phyloP scores from a whole-genome alignment of 2,329 filamentous ascomycete genomes.

The Verticillium tricorpus region DNA sequence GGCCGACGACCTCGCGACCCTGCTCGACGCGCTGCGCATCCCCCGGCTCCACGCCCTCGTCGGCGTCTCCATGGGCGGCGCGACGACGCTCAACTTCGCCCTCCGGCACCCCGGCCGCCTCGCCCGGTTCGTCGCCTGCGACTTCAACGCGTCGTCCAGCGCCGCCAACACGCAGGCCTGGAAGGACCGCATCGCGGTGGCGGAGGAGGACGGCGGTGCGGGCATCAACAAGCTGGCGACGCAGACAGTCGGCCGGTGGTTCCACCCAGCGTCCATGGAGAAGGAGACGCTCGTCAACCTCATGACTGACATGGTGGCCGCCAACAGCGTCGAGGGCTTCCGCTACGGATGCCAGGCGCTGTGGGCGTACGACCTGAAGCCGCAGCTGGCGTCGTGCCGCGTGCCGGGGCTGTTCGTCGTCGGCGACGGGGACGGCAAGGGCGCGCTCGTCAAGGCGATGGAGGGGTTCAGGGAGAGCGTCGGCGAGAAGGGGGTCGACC shows the following conservation, averaged over 20 bases:
- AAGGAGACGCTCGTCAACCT: slow-evolving; percentile 43
- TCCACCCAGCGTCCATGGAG: slow-evolving; percentile 52
- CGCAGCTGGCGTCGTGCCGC: slow-evolving; percentile 45
- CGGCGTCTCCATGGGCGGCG: slow-evolving; percentile 78
- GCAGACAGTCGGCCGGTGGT: slow-evolving; percentile 73
- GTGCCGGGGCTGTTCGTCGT: slow-evolving; percentile 66
- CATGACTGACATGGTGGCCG: slow-evolving; percentile 65
- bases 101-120: slow-evolving; percentile 60
- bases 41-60: slow-evolving; percentile 61
- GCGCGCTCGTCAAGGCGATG: slow-evolving; percentile 74
- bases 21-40: slow-evolving; percentile 68
- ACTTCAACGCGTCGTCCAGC: slow-evolving; percentile 72
- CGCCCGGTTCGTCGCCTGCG: slow-evolving; percentile 63
- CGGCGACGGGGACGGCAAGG: slow-evolving; percentile 66
- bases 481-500: slow-evolving; percentile 48
- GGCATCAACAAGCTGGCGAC: slow-evolving; percentile 64
- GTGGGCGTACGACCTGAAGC: slow-evolving; percentile 65
- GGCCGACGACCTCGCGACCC: slow-evolving; percentile 58
- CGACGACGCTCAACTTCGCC: slow-evolving; percentile 69
- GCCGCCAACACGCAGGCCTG: slow-evolving; percentile 73
- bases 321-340: slow-evolving; percentile 68
- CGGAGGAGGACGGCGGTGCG: slow-evolving; percentile 50
- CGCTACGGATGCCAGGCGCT: slow-evolving; percentile 63
- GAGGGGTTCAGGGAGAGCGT: slow-evolving; percentile 61
- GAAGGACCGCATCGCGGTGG: slow-evolving; percentile 69